Conservation (phyloP, 2,329 filamentous ascomycete genomes). For the Neonectria ditissima region DNA sequence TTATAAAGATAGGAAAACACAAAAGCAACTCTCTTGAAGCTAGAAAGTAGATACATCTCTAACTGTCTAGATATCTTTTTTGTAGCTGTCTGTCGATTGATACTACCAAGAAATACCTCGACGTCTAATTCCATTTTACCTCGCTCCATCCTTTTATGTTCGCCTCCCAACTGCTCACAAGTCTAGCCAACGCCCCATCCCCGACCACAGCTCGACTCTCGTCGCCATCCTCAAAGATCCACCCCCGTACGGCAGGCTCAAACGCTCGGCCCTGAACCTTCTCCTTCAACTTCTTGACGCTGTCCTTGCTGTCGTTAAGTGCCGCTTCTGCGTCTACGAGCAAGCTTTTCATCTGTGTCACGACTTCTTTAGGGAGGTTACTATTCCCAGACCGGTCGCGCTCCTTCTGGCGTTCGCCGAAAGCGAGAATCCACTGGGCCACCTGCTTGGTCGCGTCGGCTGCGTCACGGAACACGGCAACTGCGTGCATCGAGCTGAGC, state of each 20-base stretch:
- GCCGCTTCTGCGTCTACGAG: constrained; percentile 46
- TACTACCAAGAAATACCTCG: background rate
- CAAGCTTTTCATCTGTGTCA: constrained; percentile 50
- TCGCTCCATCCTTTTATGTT: constrained; percentile 52
- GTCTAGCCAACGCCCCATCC: constrained; percentile 39
- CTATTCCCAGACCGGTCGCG: constrained; percentile 54
- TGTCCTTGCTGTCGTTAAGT: constrained; percentile 49
- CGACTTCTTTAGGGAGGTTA: constrained; percentile 53
- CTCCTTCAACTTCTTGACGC: constrained; percentile 46
- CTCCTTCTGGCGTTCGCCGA: constrained; percentile 55
- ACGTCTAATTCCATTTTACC: constrained; percentile 48
- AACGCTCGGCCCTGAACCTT: constrained; percentile 45
- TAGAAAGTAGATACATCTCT: background rate
- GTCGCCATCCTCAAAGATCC: constrained; percentile 45
- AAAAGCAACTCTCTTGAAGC: background rate
- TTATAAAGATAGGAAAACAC: no score
- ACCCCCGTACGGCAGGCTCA: constrained; percentile 42
- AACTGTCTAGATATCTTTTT: background rate
- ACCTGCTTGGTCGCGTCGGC: constrained; percentile 49
- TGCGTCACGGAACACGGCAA: constrained; percentile 54
- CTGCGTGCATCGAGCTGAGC: constrained; percentile 51
- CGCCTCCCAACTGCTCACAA: constrained; percentile 51
- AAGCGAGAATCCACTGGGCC: constrained; percentile 50
- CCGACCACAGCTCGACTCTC: constrained; percentile 43
- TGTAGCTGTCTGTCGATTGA: background rate